Percentiles rank a stretch among this genome's conserved stretches.
Evolutionary conservation across 2,329 filamentous ascomycete species (phyloP).

Genomic region (Ceratocystis albifundus): DNA sequence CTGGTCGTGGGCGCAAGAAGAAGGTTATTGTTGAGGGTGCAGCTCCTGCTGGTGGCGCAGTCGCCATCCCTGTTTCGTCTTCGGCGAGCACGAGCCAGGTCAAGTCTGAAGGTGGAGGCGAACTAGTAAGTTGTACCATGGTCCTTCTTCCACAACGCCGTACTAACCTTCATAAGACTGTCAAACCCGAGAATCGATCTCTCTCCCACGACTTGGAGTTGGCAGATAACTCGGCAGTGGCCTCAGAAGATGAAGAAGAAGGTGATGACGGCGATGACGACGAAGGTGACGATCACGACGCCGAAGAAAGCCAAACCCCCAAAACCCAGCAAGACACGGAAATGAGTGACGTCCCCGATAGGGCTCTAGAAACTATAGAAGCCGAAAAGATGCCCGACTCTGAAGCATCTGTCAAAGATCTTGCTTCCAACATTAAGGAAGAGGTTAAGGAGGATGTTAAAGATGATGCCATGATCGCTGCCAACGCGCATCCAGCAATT

Average conservation of each 20-base stretch:
- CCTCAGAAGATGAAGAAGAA: constrained; percentile 38
- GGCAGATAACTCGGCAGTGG: constrained; percentile 39
- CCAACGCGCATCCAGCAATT: constrained; percentile 26
- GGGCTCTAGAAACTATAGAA: constrained; percentile 27
- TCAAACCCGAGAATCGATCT: constrained; percentile 21
- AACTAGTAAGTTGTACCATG: not conserved
- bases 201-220: constrained; percentile 43
- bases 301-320: constrained; percentile 31
- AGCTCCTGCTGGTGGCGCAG: constrained; percentile 31
- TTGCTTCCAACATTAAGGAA: not conserved
- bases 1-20: constrained; percentile 63
- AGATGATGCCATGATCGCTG: not conserved
- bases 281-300: constrained; percentile 37
- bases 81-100: constrained; percentile 26
- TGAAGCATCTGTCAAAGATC: not conserved
- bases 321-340: constrained; percentile 17
- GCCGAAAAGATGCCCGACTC: constrained; percentile 10
- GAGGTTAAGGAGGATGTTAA: constrained; percentile 11
- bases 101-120: constrained; percentile 14
- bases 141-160: not conserved
- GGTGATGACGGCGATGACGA: constrained; percentile 40
- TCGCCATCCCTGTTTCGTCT: constrained; percentile 19
- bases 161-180: not conserved
- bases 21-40: constrained; percentile 45
- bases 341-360: constrained; percentile 31